These are phyloP conservation scores for Lichenothelia convexa DNA, from an alignment of 495 filamentous ascomycete species.

Conservation along the genomic window DNA sequence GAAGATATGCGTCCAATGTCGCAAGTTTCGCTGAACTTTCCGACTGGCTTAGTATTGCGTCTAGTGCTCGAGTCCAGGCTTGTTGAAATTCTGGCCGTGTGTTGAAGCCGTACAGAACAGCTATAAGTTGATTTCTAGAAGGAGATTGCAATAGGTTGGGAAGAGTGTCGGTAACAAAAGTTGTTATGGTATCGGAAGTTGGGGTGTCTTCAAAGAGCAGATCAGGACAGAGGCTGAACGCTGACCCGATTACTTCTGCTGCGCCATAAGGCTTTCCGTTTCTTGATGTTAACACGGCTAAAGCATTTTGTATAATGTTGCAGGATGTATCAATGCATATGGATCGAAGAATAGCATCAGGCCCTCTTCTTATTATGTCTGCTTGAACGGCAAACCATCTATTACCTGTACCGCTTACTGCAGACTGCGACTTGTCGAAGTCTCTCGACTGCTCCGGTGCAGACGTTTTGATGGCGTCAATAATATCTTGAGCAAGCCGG, in stretches of 20 bases:
- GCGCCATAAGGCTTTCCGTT: constrained; percentile 76
- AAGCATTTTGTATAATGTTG: constrained; percentile 29
- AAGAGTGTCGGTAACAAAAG: constrained; percentile 29
- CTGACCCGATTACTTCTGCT: constrained; percentile 40
- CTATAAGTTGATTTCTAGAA: constrained; percentile 25
- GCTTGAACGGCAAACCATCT: constrained; percentile 44
- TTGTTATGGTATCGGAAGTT: constrained; percentile 13
- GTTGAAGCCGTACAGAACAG: constrained; percentile 14
- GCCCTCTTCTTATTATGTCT: constrained; percentile 18
- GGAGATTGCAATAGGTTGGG: constrained; percentile 35
- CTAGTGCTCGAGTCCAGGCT: constrained; percentile 14
- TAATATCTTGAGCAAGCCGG: constrained; percentile 32
- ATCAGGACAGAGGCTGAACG: constrained; percentile 18
- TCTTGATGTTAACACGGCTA: constrained; percentile 32
- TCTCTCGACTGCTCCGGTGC: constrained; percentile 63
- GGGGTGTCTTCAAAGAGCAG: constrained; percentile 12
- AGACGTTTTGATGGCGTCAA: constrained; percentile 46
- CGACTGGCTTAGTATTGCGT: constrained; percentile 11
- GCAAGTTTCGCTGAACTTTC: constrained; percentile 14
- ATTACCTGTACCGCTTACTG: constrained; percentile 37
- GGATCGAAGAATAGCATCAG: background rate
- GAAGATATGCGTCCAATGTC: constrained; percentile 17
- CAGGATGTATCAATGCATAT: background rate
- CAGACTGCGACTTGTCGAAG: constrained; percentile 48
- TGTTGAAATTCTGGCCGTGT: constrained; percentile 9